Conservation (phyloP, 129 eudicot genomes). For the Chrysanthemum lavandulifolium region DNA sequence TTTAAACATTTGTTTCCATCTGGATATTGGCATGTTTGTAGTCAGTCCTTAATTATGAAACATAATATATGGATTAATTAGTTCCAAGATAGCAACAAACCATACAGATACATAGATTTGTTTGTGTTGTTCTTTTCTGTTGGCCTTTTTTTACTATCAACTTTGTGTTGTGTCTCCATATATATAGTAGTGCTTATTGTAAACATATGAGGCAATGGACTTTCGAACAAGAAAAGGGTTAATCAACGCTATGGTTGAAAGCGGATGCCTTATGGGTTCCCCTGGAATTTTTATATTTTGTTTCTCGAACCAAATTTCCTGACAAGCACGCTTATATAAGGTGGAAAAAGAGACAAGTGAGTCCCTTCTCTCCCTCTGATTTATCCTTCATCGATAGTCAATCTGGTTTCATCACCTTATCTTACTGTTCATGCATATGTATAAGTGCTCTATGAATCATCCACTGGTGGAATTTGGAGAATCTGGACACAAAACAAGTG, state of each 20-base stretch:
- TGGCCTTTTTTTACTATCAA: too few relatives aligned
- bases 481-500: slow-evolving; percentile 86
- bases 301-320: slow-evolving; percentile 88
- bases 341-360: slow-evolving; percentile 99
- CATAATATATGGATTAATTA: too few relatives aligned
- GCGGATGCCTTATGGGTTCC: slow-evolving; percentile 86
- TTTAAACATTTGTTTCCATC: neutral
- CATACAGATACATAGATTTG: too few relatives aligned
- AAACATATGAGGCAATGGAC: slow-evolving; percentile 82
- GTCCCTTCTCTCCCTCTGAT: slow-evolving; percentile 33
- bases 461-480: slow-evolving; percentile 97
- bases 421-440: neutral
- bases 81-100: too few relatives aligned
- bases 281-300: slow-evolving; percentile 77
- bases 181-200: slow-evolving; percentile 12
- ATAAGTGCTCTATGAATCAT: slow-evolving; percentile 39
- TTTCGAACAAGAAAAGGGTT: slow-evolving; percentile 91
- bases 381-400: slow-evolving; percentile 2
- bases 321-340: slow-evolving; percentile 94
- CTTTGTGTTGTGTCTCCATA: neutral
- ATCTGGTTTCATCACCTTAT: slow-evolving; percentile 11
- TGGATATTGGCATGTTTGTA: too few relatives aligned
- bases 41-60: too few relatives aligned
- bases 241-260: slow-evolving; percentile 85
- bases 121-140: too few relatives aligned